A percentile compares a stretch with the other conserved stretches of the same genome.
phyloP scores from a whole-genome alignment of 2,329 filamentous ascomycete genomes.

The Penicillium sp. region DNA sequence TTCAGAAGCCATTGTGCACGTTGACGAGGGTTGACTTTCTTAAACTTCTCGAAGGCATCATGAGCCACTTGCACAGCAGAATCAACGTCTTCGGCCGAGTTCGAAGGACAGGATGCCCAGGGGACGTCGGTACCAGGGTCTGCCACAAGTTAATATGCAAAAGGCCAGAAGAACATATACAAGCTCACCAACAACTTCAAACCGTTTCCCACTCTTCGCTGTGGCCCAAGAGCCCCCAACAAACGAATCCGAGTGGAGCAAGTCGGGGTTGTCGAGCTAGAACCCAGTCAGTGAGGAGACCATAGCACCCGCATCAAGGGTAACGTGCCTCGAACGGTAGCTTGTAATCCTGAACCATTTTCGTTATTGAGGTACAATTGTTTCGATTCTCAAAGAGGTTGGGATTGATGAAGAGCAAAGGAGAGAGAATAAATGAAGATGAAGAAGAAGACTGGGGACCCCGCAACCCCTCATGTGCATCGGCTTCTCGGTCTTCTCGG shows the following conservation, averaged over 20 bases:
- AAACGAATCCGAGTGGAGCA: conserved; percentile 57
- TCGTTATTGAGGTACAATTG: not conserved
- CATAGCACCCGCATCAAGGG: not conserved
- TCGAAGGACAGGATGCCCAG: conserved; percentile 59
- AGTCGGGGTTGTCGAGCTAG: conserved; percentile 54
- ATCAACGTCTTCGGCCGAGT: conserved; percentile 64
- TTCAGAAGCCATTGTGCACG: conserved; percentile 67
- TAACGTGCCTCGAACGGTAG: conserved; percentile 44
- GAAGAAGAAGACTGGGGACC: conserved; percentile 16
- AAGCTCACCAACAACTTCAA: conserved; percentile 54
- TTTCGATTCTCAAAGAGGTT: not conserved
- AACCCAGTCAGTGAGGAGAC: conserved; percentile 17
- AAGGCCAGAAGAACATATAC: not conserved
- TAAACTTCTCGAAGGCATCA: conserved; percentile 64
- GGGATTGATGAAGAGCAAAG: not conserved
- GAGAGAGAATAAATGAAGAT: not conserved
- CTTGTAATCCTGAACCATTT: conserved; percentile 41
- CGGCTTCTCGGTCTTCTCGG: conserved; percentile 23
- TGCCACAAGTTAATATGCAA: conserved; percentile 19
- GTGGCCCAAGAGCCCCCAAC: conserved; percentile 55
- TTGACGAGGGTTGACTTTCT: conserved; percentile 63
- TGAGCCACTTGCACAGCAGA: conserved; percentile 63
- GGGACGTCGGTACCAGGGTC: conserved; percentile 58
- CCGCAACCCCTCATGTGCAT: conserved; percentile 23
- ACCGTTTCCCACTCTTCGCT: conserved; percentile 54